phyloP scores from a whole-genome alignment of 305 asterid species.

The Fraxinus floribunda region DNA sequence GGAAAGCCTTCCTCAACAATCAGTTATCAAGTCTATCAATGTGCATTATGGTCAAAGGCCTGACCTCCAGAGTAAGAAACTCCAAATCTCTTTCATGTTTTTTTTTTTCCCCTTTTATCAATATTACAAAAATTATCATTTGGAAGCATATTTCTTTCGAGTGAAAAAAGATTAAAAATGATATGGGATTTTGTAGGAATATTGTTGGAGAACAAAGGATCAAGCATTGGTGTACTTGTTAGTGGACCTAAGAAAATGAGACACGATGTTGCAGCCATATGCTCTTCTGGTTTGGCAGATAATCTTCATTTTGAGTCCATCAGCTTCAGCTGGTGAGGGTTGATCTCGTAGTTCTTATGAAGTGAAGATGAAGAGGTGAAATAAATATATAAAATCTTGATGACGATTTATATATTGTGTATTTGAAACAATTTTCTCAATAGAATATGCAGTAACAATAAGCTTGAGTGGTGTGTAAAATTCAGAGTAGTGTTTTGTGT shows the following conservation, averaged over 20 bases:
- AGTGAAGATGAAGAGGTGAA: not conserved
- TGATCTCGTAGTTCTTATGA: not conserved
- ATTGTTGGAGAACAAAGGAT: slow-evolving; percentile 58
- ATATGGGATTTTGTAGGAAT: slow-evolving; percentile 41
- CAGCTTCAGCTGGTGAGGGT: slow-evolving; percentile 63
- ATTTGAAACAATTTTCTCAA: not conserved
- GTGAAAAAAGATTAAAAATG: not conserved
- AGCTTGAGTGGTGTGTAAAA: not conserved
- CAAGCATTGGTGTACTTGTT: slow-evolving; percentile 68
- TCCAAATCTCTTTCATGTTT: not conserved
- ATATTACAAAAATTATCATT: too few species aligned
- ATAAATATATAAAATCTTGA: not conserved
- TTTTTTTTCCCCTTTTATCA: too few species aligned
- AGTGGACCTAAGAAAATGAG: slow-evolving; percentile 83
- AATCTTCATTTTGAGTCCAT: slow-evolving; percentile 72
- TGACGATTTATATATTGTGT: not conserved
- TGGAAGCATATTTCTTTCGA: not conserved
- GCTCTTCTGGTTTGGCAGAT: slow-evolving; percentile 59
- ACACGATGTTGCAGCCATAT: slow-evolving; percentile 75
- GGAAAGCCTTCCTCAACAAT: slow-evolving; percentile 59
- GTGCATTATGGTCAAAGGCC: slow-evolving; percentile 65
- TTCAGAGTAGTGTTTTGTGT: not conserved
- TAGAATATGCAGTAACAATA: not conserved
- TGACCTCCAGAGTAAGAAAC: slow-evolving; percentile 48
- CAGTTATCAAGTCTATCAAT: slow-evolving; percentile 43